Base-by-base conservation (phyloP, 1,139 yeast species). In the Candida tropicalis region DNA sequence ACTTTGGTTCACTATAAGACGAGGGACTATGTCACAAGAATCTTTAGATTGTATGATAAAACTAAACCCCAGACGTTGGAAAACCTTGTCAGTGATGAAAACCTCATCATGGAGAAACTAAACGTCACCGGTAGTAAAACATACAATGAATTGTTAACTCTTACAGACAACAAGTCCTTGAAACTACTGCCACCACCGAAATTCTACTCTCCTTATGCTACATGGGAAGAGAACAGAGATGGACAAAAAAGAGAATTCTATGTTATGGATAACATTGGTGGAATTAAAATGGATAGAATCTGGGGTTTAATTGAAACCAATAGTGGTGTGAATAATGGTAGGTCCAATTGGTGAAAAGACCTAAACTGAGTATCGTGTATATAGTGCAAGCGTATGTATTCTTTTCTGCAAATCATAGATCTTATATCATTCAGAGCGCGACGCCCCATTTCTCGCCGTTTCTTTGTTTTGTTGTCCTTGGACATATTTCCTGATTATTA, bases 291-390 rank as follows among this genome's bases (percentile, higher is more conserved):
- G 96, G 95, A 87, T 55, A 68, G 96, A 43, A 60, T 87, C 4
- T 84, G 96, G 93, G 90, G 93, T 1, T 77, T 86, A 13, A 79
- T 85, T 4, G 95, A 87, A 60, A 69, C 68, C 42, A 81, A 83
- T 50, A 70, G 81, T 38, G 87, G 84, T 0, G 69, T 84, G 5
- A 76, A 85, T 54, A 84, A 83, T 49, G 95, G 95, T 4, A 70
- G 95, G 47, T 68, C 47, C 15, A 23, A 34, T n/a, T 34, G 23
- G 38, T 35, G n/a, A 10, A 4, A 4, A 24, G 11, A 24, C 6
- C n/a, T 13, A 3, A 15, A 13, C 10, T 28, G 13, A 4, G 18
- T 28, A 12, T n/a, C 25, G 6, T 33, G 26, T 20, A 33, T 12
- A 20, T 33, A 33, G n/a, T 20, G 9, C 5, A 22, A n/a, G 24